Percentiles rank a stretch among this genome's conserved stretches.
Evolutionary conservation across 1,284 basidiomycete species (phyloP).

Genomic region (Trametes hirsuta): DNA sequence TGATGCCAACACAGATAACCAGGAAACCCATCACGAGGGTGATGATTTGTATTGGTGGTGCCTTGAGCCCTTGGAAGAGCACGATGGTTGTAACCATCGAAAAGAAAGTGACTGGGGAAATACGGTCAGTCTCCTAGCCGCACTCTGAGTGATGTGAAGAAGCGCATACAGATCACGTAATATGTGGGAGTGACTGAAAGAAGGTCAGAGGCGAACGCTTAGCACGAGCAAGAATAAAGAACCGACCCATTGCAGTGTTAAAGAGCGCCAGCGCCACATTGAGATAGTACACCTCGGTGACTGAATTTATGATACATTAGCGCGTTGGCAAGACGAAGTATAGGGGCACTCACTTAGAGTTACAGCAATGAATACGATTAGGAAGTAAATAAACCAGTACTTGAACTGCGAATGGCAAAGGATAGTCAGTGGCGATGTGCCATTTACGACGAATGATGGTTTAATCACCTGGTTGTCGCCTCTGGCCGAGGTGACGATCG

Average conservation of each 20-base stretch:
- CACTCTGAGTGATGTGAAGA: background rate
- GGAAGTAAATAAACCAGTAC: slow-evolving; percentile 86
- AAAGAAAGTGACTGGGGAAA: slow-evolving; percentile 73
- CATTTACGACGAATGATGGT: background rate
- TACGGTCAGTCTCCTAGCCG: background rate
- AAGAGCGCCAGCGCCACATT: slow-evolving; percentile 97
- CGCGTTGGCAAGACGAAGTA: background rate
- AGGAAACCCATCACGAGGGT: slow-evolving; percentile 93
- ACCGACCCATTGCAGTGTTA: slow-evolving; percentile 87
- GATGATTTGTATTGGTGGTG: slow-evolving; percentile 76
- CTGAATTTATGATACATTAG: slow-evolving; percentile 38
- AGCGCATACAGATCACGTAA: slow-evolving; percentile 75
- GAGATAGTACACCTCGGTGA: slow-evolving; percentile 93
- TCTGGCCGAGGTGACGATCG: slow-evolving; percentile 86
- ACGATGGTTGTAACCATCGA: slow-evolving; percentile 88
- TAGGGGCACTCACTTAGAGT: slow-evolving; percentile 65
- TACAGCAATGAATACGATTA: slow-evolving; percentile 82
- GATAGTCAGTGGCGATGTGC: background rate
- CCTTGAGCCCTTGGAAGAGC: slow-evolving; percentile 89
- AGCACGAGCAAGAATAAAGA: background rate
- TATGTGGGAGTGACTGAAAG: slow-evolving; percentile 84
- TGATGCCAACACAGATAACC: slow-evolving; percentile 89
- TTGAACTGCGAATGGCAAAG: slow-evolving; percentile 55
- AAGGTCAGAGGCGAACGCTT: slow-evolving; percentile 19
- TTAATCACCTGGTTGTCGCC: slow-evolving; percentile 81